Evolutionary conservation across 805 yeast species (phyloP), one percentile per base, ranked within the genome.

Genomic region (Pichia gijzeniarum): DNA sequence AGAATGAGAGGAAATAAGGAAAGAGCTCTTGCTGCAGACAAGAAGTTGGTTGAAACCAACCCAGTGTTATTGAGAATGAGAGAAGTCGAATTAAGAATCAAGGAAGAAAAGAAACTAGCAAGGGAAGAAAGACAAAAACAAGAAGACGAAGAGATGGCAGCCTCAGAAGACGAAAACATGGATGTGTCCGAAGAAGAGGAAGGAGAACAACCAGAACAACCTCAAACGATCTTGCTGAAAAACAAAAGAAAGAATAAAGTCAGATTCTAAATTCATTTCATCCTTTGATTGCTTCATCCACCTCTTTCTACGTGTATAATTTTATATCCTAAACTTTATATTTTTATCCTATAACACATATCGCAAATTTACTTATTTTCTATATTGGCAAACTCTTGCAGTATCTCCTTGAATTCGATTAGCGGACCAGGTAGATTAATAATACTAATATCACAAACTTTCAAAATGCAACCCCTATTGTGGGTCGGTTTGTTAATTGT

Each of bases 1-100:
- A 85, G 99, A 80, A 93, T 93, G 99, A 87, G 85, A 69, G 97
- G 96, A 53, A 93, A 93, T 72, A 85, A 82, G 69, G 96, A 85
- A 56, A 79, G 80, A 66, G 85, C 85, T 66, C 74, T 88, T 61
- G 87, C 81, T 45, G 73, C 84, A 47, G 99, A 93, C 70, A 81
- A 80, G 71, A 87, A 87, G 69, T 75, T 93, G 62, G 93, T 93
- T 40, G 96, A 82, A 63, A 71, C 78, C 47, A 79, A 93, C 71
- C 96, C 96, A 56, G 95, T 85, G 63, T 72, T 91, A 63, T 76
- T 93, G 70, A 85, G 79, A 67, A 80, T 88, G 77, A 85, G 97
- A 74, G 97, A 89, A 33, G 96, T 90, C 47, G 97, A 90, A 71
- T 68, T 88, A 53, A 81, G 86, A 60, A 79, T 80, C 64, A 76